Conservation (phyloP, 805 yeast genomes). For the Pichia rugopelliculosa region DNA sequence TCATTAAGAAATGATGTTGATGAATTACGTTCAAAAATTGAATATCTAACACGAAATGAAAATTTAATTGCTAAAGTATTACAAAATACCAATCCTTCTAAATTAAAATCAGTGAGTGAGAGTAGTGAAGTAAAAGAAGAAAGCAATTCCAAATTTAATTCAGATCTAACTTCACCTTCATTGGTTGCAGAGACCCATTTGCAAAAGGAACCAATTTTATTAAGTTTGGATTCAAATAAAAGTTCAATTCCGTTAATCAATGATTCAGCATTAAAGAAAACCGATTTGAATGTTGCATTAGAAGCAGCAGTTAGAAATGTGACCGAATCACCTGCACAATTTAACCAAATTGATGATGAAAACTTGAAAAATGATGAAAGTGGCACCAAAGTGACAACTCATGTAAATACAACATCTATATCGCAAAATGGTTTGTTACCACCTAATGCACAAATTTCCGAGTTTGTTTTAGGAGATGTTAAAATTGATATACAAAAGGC, state of each 20-base stretch:
- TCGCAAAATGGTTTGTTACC: slow-evolving; percentile 17
- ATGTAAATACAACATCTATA: slow-evolving; percentile 14
- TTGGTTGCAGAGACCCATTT: slow-evolving; percentile 35
- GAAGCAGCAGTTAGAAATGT: slow-evolving; percentile 36
- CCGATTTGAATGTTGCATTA: slow-evolving; percentile 35
- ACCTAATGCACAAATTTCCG: slow-evolving; percentile 36
- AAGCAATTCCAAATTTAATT: not conserved
- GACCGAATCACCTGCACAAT: slow-evolving; percentile 22
- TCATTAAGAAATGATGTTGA: slow-evolving; percentile 78
- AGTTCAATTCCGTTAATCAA: slow-evolving; percentile 31
- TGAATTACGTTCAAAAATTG: slow-evolving; percentile 66
- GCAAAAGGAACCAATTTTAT: slow-evolving; percentile 37
- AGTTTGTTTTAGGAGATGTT: slow-evolving; percentile 73
- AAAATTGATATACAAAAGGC: slow-evolving; percentile 61
- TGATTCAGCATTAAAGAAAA: slow-evolving; percentile 37
- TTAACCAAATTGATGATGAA: slow-evolving; percentile 1
- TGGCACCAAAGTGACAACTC: slow-evolving; percentile 11
- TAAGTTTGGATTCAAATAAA: slow-evolving; percentile 27
- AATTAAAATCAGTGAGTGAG: not conserved
- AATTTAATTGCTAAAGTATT: slow-evolving; percentile 58
- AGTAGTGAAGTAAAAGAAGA: not conserved
- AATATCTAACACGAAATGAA: slow-evolving; percentile 58
- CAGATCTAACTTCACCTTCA: slow-evolving; percentile 7
- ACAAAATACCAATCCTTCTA: slow-evolving; percentile 27
- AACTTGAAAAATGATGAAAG: not conserved